phyloP scores from a whole-genome alignment of 2,329 filamentous ascomycete genomes.

The Coniochaeta sp. region DNA sequence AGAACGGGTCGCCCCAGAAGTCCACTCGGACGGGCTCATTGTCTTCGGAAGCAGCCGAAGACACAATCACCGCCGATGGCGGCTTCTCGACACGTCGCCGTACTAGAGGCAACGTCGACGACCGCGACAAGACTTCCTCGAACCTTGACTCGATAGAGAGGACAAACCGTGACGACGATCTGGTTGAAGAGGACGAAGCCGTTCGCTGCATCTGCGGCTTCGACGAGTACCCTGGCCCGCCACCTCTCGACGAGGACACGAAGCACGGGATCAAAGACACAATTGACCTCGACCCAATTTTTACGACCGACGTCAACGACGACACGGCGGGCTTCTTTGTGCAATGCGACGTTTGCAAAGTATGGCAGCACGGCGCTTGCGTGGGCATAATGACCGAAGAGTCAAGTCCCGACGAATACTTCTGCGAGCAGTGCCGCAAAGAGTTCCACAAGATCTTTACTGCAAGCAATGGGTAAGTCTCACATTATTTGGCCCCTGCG shows the following conservation, averaged over 20 bases:
- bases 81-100: constrained; percentile 67
- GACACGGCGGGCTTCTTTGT: constrained; percentile 94
- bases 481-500: constrained; percentile 2
- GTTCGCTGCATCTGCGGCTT: constrained; percentile 93
- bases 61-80: constrained; percentile 52
- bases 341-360: constrained; percentile 95
- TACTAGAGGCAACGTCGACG: constrained; percentile 61
- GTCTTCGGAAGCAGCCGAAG: constrained; percentile 62
- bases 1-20: constrained; percentile 66
- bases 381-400: constrained; percentile 95
- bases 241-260: constrained; percentile 51
- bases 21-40: constrained; percentile 67
- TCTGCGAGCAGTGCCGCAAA: constrained; percentile 89
- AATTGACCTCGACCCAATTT: constrained; percentile 49
- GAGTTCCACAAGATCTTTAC: constrained; percentile 81
- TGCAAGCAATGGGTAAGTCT: constrained; percentile 76
- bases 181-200: constrained; percentile 84
- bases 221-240: constrained; percentile 87
- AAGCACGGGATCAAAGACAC: constrained; percentile 48
- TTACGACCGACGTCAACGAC: constrained; percentile 61
- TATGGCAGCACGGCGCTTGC: constrained; percentile 98
- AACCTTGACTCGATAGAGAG: constrained; percentile 39
- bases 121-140: constrained; percentile 36
- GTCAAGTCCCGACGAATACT: constrained; percentile 92
- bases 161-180: constrained; percentile 59